A percentile compares a stretch with the other conserved stretches of the same genome.
Conservation (phyloP, 257 asterid species). For the Craterostigma plantagineum region DNA sequence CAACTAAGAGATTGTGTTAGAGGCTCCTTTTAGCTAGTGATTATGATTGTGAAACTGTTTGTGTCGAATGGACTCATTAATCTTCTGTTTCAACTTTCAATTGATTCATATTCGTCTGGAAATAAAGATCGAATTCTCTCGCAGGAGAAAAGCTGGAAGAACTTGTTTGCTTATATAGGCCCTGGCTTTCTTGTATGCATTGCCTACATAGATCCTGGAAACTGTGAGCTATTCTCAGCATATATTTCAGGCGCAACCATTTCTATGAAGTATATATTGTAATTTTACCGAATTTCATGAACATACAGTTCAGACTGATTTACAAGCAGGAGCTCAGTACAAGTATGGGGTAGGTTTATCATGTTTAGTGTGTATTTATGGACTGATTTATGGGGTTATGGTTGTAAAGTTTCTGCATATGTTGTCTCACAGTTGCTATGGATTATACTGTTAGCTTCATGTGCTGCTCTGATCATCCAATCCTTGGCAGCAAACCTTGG, state of each 20-base stretch:
- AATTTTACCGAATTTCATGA: slow-evolving; percentile 1
- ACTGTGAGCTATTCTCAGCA: slow-evolving; percentile 45
- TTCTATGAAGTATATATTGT: background rate
- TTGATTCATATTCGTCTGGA: background rate
- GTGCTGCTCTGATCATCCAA: slow-evolving; percentile 85
- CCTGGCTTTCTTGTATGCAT: slow-evolving; percentile 98
- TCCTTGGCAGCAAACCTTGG: slow-evolving; percentile 92
- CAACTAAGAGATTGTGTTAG: no score
- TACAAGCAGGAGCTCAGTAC: slow-evolving; percentile 86
- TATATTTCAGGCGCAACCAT: background rate
- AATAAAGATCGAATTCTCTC: slow-evolving; percentile 2
- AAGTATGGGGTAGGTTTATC: slow-evolving; percentile 64
- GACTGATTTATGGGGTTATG: background rate
- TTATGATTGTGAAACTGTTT: no score
- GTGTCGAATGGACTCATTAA: no score
- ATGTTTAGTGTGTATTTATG: background rate
- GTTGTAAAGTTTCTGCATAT: background rate
- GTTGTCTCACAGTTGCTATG: slow-evolving; percentile 50
- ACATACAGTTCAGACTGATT: slow-evolving; percentile 73
- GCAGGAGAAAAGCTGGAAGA: slow-evolving; percentile 88
- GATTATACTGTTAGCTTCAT: slow-evolving; percentile 79
- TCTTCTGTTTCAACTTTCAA: background rate
- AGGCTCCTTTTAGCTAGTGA: no score
- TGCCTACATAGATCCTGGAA: slow-evolving; percentile 97
- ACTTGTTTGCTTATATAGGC: slow-evolving; percentile 69